These are phyloP conservation scores for Lolium multiflorum DNA, from an alignment of 176 grass and related monocot species.

Conservation along the genomic window DNA sequence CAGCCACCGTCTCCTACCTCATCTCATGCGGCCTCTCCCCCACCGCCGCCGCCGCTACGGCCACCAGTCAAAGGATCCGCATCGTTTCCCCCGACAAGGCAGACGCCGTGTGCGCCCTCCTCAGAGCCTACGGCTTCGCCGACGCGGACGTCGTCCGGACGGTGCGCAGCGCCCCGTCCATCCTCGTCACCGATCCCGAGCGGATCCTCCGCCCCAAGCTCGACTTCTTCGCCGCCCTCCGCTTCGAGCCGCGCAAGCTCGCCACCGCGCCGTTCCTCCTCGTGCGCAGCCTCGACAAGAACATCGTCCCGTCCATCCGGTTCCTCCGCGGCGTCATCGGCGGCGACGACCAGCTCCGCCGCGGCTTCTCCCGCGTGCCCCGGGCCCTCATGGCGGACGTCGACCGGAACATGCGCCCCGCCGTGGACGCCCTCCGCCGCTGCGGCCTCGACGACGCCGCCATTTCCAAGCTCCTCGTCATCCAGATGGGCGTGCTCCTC, in stretches of 20 bases:
- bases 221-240: no score
- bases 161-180: neutral
- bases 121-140: slow-evolving; percentile 49
- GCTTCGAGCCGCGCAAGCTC: no score
- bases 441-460: neutral
- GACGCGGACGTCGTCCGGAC: slow-evolving; percentile 31
- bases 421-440: slow-evolving; percentile 28
- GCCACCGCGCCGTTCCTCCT: no score
- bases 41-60: neutral
- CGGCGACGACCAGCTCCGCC: no score
- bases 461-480: neutral
- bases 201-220: no score
- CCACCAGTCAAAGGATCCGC: neutral
- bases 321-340: no score
- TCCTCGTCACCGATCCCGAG: slow-evolving; percentile 4
- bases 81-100: slow-evolving; percentile 31
- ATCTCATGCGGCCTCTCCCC: slow-evolving; percentile 41
- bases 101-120: slow-evolving; percentile 37
- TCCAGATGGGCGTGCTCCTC: no score
- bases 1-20: neutral
- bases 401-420: slow-evolving; percentile 28
- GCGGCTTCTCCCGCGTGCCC: no score
- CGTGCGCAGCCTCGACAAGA: no score
- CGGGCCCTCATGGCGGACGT: no score
- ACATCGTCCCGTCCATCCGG: no score